phyloP scores from a whole-genome alignment of 169 alveolate genomes.

The Ichthyophthirius multifiliis region DNA sequence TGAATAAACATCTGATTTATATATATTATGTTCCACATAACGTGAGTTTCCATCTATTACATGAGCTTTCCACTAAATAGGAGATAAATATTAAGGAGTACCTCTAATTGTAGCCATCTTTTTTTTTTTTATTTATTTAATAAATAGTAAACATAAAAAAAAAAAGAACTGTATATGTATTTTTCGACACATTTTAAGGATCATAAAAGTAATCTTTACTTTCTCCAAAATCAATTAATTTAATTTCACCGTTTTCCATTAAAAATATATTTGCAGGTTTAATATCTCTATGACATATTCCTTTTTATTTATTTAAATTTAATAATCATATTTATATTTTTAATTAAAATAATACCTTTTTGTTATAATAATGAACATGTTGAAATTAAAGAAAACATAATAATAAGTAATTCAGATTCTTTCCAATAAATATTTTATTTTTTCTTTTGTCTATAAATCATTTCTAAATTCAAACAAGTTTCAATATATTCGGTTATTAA shows the following conservation, averaged over 20 bases:
- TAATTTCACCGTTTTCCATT: constrained; percentile 67
- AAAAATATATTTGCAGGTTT: constrained; percentile 82
- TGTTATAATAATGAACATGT: constrained; percentile 67
- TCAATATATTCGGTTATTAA: constrained; percentile 82
- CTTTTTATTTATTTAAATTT: background rate
- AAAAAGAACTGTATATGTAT: constrained; percentile 45
- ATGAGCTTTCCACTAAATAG: constrained; percentile 83
- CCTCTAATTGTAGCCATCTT: constrained; percentile 44
- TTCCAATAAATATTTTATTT: constrained; percentile 57
- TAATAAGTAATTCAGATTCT: constrained; percentile 65
- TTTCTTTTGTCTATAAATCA: constrained; percentile 72
- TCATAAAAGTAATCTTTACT: constrained; percentile 80
- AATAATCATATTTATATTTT: background rate
- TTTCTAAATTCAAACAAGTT: constrained; percentile 70
- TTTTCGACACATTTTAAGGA: constrained; percentile 72
- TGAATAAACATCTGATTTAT: constrained; percentile 82
- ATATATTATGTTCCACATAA: constrained; percentile 81
- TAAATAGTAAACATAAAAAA: too few species aligned
- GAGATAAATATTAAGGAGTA: constrained; percentile 83
- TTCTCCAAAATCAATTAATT: constrained; percentile 86
- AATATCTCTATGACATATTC: constrained; percentile 84
- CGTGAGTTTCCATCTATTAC: constrained; percentile 76
- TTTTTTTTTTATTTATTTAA: too few species aligned
- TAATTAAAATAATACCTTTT: constrained; percentile 28
- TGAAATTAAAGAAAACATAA: constrained; percentile 72